Evolutionary conservation across 2,329 filamentous ascomycete genomes (phyloP), one percentile per base, ranked within the genome.

Genomic region (Akanthomyces dipterigenus): DNA sequence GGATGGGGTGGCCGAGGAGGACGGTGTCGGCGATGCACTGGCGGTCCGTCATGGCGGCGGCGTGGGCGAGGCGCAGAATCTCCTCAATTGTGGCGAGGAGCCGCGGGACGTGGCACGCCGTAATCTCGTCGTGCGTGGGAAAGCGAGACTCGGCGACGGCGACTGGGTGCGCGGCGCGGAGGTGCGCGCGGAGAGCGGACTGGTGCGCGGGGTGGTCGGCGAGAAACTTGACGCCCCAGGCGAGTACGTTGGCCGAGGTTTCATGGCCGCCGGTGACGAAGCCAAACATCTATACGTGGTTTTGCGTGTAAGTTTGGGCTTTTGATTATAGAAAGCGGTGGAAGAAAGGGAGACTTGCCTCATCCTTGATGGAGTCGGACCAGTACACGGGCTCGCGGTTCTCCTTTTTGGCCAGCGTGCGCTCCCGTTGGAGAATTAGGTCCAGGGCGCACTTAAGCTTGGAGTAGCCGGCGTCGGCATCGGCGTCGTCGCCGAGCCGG

Each of bases 61-160:
- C 67, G 53, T 64, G 65, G 11, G 65, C 63, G 12, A 66, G 63
- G 1, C 74, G 70, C 8, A 75, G 63, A 1, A 67, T 65, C 62
- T 76, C 72, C 56, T 73, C 71, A 40, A 73, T 65, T 9, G 67
- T 62, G 18, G 71, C 72, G 57, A 72, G 71, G 5, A 74, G 67
- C 61, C 71, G 72, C 2, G 68, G 68, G 3, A 71, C 58, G 3
- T 62, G 56, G 6, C 62, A 34, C 3, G 43, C 43, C 0, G 62
- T 56, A 18, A 74, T 67, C 62, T 74, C 71, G 2, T 61, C n/a
- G 20, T 63, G 65, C 0, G 65, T 66, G 1, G 71, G 72, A 11
- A 59, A 46, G 3, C 70, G 65, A 1, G 48, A 24, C 9, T 62
- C 68, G 0, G 34, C 46, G 0, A 55, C 28, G 0, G 71, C 70